A percentile compares a stretch with the other conserved stretches of the same genome.
Evolutionary conservation across 805 yeast species (phyloP).

Genomic region (Yamadazyma olivae): DNA sequence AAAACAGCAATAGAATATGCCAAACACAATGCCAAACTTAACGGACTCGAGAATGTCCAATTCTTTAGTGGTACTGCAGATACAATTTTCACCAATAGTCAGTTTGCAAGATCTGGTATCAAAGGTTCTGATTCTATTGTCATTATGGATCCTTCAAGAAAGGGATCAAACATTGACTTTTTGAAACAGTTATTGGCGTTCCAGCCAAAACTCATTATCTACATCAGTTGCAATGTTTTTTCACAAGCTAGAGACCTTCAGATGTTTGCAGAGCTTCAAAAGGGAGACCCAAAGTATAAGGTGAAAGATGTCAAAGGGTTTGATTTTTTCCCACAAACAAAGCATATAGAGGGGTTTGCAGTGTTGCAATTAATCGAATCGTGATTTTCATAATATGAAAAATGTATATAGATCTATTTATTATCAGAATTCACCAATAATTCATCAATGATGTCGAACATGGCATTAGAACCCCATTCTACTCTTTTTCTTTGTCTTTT

Average conservation of each 20-base stretch:
- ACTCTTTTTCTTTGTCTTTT: constrained; percentile 55
- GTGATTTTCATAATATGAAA: not conserved
- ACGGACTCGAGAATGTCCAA: constrained; percentile 29
- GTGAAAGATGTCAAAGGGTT: constrained; percentile 33
- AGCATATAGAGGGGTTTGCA: constrained; percentile 65
- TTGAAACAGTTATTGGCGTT: constrained; percentile 35
- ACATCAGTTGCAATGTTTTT: constrained; percentile 45
- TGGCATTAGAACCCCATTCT: constrained; percentile 62
- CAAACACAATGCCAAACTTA: constrained; percentile 35
- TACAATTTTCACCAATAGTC: constrained; percentile 25
- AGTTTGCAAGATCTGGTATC: constrained; percentile 22
- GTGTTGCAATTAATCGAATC: constrained; percentile 26
- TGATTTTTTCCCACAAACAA: constrained; percentile 83
- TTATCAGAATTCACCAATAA: constrained; percentile 3
- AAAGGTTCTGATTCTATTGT: constrained; percentile 32
- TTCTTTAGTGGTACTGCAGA: constrained; percentile 39
- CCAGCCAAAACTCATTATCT: constrained; percentile 34
- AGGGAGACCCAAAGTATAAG: constrained; percentile 13
- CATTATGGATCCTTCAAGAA: constrained; percentile 45
- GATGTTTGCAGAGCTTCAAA: constrained; percentile 22
- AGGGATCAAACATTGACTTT: constrained; percentile 35
- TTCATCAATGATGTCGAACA: constrained; percentile 46
- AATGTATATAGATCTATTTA: not conserved
- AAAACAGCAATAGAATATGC: constrained; percentile 32
- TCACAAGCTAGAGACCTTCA: constrained; percentile 44